Percentiles rank a stretch among this genome's conserved stretches.
These are phyloP conservation scores for Emydomyces testavorans DNA, from an alignment of 2,329 filamentous ascomycete species.

Conservation along the genomic window DNA sequence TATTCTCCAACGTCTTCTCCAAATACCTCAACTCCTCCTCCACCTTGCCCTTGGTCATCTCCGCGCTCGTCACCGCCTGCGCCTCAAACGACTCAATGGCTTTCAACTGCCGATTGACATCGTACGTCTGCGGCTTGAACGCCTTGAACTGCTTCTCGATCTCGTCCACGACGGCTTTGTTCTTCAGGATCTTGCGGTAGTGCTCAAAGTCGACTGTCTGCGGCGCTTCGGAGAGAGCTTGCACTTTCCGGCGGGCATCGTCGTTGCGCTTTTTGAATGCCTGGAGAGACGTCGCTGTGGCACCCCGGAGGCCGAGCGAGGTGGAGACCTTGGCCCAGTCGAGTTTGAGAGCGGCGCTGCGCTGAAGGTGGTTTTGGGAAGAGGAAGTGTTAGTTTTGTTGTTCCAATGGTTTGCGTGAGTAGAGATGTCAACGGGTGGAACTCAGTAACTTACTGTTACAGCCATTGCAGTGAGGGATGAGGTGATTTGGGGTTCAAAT, in stretches of 20 bases:
- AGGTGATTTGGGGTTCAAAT: conserved; percentile 17
- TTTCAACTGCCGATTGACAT: conserved; percentile 88
- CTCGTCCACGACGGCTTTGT: conserved; percentile 88
- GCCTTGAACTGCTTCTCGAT: conserved; percentile 88
- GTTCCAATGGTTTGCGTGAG: neutral
- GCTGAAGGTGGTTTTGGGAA: conserved; percentile 42
- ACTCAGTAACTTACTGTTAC: conserved; percentile 24
- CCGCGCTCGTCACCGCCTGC: conserved; percentile 90
- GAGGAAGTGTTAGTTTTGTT: neutral
- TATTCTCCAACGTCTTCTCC: conserved; percentile 91
- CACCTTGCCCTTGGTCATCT: conserved; percentile 93
- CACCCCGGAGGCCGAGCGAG: conserved; percentile 91
- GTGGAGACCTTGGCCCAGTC: conserved; percentile 94
- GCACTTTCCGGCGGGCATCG: conserved; percentile 88
- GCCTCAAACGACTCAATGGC: conserved; percentile 96
- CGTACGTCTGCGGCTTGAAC: conserved; percentile 90
- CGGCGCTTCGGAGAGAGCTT: conserved; percentile 68
- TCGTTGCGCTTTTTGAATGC: conserved; percentile 99
- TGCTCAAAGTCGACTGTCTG: conserved; percentile 83
- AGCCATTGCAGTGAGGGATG: conserved; percentile 33
- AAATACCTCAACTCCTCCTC: conserved; percentile 90
- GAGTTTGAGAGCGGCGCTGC: conserved; percentile 97
- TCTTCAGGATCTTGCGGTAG: conserved; percentile 89
- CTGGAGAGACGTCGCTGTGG: conserved; percentile 81
- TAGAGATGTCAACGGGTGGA: neutral